Conservation (phyloP, 2,329 filamentous ascomycete genomes). For the Stemphylium lycopersici region DNA sequence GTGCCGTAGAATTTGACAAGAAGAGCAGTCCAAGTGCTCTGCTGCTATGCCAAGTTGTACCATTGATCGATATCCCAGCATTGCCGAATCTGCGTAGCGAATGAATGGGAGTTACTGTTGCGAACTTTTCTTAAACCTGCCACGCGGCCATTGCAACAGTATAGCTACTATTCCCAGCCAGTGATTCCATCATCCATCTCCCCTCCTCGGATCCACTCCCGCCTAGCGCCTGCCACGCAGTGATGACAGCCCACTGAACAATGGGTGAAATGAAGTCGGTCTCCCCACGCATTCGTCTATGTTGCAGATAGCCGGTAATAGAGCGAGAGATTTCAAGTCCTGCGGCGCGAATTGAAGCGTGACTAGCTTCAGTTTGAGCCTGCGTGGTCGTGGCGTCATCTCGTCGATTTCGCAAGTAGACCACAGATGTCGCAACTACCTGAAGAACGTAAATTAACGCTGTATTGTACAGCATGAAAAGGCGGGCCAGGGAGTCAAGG, state of each 20-base stretch:
- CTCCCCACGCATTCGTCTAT: constrained; percentile 8
- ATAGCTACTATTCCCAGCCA: constrained; percentile 4
- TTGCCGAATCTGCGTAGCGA: neutral
- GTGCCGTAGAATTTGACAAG: too few relatives aligned
- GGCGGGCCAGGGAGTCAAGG: constrained; percentile 14
- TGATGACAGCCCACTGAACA: constrained; percentile 31
- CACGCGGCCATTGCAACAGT: constrained; percentile 7
- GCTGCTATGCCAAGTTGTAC: too few relatives aligned
- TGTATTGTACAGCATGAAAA: constrained; percentile 39
- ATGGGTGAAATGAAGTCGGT: constrained; percentile 18
- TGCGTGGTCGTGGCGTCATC: too few relatives aligned
- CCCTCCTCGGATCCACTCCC: constrained; percentile 21
- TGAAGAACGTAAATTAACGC: constrained; percentile 33
- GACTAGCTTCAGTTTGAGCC: neutral
- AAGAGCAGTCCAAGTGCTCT: too few relatives aligned
- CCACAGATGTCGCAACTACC: constrained; percentile 24
- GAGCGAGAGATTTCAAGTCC: constrained; percentile 29
- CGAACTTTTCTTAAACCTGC: too few relatives aligned
- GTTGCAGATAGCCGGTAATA: constrained; percentile 25
- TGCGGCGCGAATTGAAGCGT: constrained; percentile 14
- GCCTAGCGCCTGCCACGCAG: constrained; percentile 23
- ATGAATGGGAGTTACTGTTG: too few relatives aligned
- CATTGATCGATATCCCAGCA: neutral
- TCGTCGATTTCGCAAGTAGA: neutral
- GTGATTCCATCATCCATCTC: constrained; percentile 13